phyloP scores from a whole-genome alignment of 257 asterid genomes.

The Buddleja alternifolia region DNA sequence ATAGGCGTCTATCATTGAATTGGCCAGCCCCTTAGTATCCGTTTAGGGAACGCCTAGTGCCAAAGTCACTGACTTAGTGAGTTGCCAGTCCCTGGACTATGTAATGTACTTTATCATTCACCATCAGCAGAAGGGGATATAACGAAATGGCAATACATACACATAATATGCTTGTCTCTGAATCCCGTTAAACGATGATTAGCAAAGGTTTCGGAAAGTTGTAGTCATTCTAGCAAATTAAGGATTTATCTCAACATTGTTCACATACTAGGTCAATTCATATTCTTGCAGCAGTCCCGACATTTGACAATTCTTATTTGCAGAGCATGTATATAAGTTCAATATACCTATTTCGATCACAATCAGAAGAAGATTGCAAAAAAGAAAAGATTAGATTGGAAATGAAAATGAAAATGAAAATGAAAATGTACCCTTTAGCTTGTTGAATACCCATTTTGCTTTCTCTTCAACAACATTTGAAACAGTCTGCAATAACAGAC shows the following conservation, averaged over 20 bases:
- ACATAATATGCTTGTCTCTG: background rate
- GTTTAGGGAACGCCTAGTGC: background rate
- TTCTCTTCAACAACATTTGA: conserved; percentile 83
- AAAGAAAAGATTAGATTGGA: background rate
- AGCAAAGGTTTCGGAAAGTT: no score
- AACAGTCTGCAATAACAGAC: conserved; percentile 56
- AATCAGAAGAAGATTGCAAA: background rate
- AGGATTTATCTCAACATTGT: background rate
- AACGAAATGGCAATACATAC: background rate
- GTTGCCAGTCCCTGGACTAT: background rate
- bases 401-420: background rate
- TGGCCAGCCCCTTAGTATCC: no score
- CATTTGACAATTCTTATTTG: background rate
- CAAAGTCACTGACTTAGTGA: background rate
- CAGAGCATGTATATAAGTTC: conserved; percentile 1
- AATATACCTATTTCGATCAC: conserved; percentile 1
- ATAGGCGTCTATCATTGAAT: background rate
- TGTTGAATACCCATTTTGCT: conserved; percentile 90
- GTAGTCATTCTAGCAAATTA: no score
- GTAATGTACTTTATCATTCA: background rate
- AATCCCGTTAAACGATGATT: no score
- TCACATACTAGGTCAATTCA: background rate
- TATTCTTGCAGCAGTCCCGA: background rate
- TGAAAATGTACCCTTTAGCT: conserved; percentile 66
- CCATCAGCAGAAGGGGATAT: background rate